Percentiles rank a stretch among this genome's conserved stretches.
Conservation (phyloP, 768 basidiomycete species). For the Leccinum disarticulatum region DNA sequence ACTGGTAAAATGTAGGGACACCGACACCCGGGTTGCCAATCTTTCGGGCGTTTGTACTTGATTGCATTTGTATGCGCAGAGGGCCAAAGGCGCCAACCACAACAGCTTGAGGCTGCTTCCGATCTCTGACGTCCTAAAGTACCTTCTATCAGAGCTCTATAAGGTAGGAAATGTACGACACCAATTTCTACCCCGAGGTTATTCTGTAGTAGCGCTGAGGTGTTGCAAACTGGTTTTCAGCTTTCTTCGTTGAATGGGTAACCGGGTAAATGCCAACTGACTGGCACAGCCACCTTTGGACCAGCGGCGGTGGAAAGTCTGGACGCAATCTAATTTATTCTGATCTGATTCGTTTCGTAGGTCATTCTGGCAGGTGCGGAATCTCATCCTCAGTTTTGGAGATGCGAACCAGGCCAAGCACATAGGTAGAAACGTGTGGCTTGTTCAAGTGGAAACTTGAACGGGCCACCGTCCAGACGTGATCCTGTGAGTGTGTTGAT, state of each 20-base stretch:
- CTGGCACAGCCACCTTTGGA: not conserved
- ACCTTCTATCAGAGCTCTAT: not conserved
- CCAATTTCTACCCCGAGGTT: not conserved
- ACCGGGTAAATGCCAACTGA: not conserved
- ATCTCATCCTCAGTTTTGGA: not conserved
- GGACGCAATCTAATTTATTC: not conserved
- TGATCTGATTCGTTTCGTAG: not conserved
- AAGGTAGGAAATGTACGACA: not conserved
- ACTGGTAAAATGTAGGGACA: not conserved
- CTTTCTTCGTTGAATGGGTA: not conserved
- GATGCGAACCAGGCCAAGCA: not conserved
- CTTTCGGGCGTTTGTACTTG: not conserved
- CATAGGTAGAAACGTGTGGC: not conserved
- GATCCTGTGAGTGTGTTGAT: not conserved
- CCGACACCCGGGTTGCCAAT: not conserved
- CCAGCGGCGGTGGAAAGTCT: not conserved
- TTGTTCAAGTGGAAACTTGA: not conserved
- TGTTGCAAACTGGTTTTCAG: not conserved
- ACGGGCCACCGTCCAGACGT: not conserved
- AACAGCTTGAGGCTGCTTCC: not conserved
- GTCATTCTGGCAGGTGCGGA: not conserved
- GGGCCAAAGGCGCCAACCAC: not conserved
- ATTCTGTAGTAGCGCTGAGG: not conserved
- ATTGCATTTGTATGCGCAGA: not conserved
- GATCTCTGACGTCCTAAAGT: not conserved